Conservation (phyloP, 73 alveolate species). For the Stentor roeselii region DNA sequence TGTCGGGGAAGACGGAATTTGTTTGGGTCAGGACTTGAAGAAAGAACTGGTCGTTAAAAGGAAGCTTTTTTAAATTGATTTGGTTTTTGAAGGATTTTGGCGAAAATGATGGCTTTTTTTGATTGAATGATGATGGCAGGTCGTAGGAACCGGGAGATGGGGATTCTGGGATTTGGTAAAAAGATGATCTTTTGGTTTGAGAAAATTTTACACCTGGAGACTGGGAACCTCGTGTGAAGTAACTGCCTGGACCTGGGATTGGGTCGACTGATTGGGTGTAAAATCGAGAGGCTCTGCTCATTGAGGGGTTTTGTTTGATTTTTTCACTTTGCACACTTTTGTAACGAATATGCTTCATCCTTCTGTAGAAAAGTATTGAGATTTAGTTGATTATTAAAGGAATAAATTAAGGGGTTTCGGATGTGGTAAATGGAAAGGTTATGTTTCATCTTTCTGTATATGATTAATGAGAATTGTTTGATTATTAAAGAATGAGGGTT, state of each 20-base stretch:
- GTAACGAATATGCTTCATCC: too few relatives aligned
- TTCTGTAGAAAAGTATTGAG: too few relatives aligned
- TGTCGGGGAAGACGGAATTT: neutral
- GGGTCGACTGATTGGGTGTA: neutral
- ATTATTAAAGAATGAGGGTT: too few relatives aligned
- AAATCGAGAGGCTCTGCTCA: neutral
- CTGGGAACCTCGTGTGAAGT: neutral
- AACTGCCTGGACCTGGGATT: neutral
- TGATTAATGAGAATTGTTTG: too few relatives aligned
- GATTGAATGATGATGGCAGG: neutral
- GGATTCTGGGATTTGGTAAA: neutral
- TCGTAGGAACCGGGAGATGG: neutral
- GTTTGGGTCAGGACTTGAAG: neutral
- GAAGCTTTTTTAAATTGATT: too few relatives aligned
- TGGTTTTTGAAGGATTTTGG: too few relatives aligned
- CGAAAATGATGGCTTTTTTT: neutral
- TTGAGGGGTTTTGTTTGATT: neutral
- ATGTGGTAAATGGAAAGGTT: too few relatives aligned
- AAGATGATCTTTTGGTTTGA: neutral
- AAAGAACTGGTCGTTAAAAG: too few relatives aligned
- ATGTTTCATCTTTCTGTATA: too few relatives aligned
- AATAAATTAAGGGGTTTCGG: too few relatives aligned
- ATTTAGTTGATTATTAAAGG: too few relatives aligned
- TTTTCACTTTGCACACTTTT: neutral
- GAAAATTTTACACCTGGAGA: neutral